These are phyloP conservation scores for Neurospora tetraspora DNA, from an alignment of 495 filamentous ascomycete species.

Conservation along the genomic window DNA sequence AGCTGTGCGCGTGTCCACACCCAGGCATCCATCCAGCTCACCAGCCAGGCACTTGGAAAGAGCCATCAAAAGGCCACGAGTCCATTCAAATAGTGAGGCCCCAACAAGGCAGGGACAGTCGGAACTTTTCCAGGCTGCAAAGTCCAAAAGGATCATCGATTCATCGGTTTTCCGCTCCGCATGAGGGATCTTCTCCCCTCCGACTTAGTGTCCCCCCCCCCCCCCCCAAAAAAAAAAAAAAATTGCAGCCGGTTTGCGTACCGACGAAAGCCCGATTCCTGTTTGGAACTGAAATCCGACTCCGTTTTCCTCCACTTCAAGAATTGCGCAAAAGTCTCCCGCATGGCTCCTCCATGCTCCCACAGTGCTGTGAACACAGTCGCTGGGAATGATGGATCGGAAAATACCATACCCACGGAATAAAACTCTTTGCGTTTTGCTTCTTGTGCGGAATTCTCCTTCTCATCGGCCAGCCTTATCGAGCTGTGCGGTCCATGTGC, in stretches of 20 bases:
- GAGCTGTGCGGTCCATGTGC: background rate
- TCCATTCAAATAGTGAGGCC: background rate
- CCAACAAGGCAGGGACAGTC: background rate
- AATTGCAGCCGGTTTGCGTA: background rate
- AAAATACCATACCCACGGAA: background rate
- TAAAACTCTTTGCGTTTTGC: background rate
- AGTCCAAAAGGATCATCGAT: background rate
- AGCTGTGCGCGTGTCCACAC: background rate
- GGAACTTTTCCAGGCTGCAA: background rate
- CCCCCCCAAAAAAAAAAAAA: background rate
- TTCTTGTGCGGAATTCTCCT: background rate
- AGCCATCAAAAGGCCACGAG: background rate
- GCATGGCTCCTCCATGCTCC: background rate
- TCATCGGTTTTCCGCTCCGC: background rate
- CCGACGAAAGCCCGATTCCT: background rate
- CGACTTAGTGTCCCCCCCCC: no score
- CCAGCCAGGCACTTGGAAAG: background rate
- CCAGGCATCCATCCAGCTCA: background rate
- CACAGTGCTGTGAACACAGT: background rate
- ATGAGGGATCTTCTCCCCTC: background rate
- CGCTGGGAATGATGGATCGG: background rate
- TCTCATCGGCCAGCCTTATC: background rate
- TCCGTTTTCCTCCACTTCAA: background rate
- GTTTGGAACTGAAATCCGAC: background rate
- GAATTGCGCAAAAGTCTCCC: background rate